phyloP scores from a whole-genome alignment of 352 stramenopile species.

The Phytophthora litchii region DNA sequence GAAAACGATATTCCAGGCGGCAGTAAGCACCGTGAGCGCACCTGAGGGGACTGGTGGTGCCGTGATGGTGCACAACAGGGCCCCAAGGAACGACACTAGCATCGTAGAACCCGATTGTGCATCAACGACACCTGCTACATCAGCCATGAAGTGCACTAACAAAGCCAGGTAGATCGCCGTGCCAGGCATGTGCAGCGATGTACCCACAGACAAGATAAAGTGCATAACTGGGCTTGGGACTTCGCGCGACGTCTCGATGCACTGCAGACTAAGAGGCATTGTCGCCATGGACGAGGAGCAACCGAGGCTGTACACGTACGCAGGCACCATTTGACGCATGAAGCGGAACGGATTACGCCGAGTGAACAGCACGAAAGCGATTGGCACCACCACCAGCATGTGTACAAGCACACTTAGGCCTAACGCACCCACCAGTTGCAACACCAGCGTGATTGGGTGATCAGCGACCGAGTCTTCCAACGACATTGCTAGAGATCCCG shows the following conservation, averaged over 20 bases:
- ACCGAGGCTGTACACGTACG: constrained; percentile 75
- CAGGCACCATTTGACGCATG: constrained; percentile 71
- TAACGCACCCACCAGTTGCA: constrained; percentile 55
- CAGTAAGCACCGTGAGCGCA: constrained; percentile 67
- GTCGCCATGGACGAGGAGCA: constrained; percentile 79
- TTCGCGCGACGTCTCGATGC: constrained; percentile 60
- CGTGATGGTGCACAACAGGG: constrained; percentile 65
- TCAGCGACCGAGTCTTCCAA: constrained; percentile 46
- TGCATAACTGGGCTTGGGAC: constrained; percentile 69
- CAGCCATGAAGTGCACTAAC: constrained; percentile 75
- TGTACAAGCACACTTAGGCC: constrained; percentile 55
- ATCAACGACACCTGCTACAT: constrained; percentile 48
- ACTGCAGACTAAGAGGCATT: constrained; percentile 65
- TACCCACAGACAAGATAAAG: constrained; percentile 75
- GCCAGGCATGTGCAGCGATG: constrained; percentile 76
- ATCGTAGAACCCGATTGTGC: constrained; percentile 46
- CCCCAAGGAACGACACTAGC: constrained; percentile 55
- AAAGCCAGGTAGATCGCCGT: constrained; percentile 79
- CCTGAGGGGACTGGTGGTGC: constrained; percentile 64
- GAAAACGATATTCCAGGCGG: constrained; percentile 76
- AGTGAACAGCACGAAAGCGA: constrained; percentile 64
- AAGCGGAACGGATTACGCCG: constrained; percentile 72
- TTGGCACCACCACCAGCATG: constrained; percentile 65
- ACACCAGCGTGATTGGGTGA: constrained; percentile 48
- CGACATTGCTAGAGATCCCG: constrained; percentile 58